These are phyloP conservation scores for Takashimella tepidaria DNA, from an alignment of 1,284 basidiomycete species.

Conservation along the genomic window DNA sequence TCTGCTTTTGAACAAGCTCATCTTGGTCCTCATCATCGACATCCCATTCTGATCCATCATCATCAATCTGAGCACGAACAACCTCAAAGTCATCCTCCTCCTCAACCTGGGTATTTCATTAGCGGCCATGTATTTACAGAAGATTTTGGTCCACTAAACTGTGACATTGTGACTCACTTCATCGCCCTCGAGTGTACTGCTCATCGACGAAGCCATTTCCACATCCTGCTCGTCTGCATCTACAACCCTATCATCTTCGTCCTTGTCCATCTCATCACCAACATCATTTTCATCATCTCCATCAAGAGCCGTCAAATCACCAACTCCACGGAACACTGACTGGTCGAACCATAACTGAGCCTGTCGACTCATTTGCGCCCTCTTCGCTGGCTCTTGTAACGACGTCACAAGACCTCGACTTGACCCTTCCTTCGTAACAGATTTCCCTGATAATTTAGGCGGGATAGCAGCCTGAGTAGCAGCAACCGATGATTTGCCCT, in stretches of 20 bases:
- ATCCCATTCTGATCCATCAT: constrained; percentile 69
- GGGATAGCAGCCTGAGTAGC: constrained; percentile 21
- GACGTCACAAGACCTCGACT: constrained; percentile 41
- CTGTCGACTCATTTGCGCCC: constrained; percentile 50
- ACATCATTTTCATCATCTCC: constrained; percentile 52
- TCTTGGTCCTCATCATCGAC: constrained; percentile 73
- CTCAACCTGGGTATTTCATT: constrained; percentile 10
- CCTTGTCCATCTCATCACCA: constrained; percentile 47
- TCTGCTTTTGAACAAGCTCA: constrained; percentile 62
- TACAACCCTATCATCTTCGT: constrained; percentile 47
- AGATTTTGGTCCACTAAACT: no score
- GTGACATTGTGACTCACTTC: constrained; percentile 11
- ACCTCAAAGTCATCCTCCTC: constrained; percentile 62
- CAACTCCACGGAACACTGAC: constrained; percentile 77
- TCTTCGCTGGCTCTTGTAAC: constrained; percentile 32
- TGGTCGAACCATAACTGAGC: constrained; percentile 91
- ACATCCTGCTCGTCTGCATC: constrained; percentile 33
- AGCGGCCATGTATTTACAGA: no score
- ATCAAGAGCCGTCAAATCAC: constrained; percentile 54
- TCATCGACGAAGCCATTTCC: constrained; percentile 29
- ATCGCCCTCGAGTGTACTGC: constrained; percentile 25
- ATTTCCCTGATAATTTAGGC: constrained; percentile 19
- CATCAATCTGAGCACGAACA: constrained; percentile 60
- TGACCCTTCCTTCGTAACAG: constrained; percentile 9
- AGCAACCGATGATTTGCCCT: constrained; percentile 14